Percentiles rank a stretch among this genome's conserved stretches.
phyloP scores from a whole-genome alignment of 2,329 filamentous ascomycete genomes.

The Colletotrichum falcatum region DNA sequence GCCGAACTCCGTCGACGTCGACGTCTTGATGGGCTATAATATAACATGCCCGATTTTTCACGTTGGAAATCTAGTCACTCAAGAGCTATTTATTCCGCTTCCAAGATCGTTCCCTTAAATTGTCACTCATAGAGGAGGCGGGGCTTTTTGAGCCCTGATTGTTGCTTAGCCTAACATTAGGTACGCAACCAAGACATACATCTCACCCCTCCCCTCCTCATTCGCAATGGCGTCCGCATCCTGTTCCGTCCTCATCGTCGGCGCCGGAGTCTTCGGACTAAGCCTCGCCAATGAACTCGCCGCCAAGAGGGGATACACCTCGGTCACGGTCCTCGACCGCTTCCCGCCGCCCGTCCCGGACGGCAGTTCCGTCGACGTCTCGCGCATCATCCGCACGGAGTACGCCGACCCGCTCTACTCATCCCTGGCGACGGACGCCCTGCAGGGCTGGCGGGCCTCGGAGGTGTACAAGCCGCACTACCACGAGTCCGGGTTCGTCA shows the following conservation, averaged over 20 bases:
- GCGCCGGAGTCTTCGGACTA: conserved; percentile 49
- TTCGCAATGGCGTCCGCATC: conserved; percentile 18
- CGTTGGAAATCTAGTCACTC: neutral
- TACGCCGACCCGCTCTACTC: conserved; percentile 76
- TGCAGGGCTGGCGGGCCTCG: conserved; percentile 43
- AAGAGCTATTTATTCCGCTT: neutral
- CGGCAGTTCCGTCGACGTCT: conserved; percentile 56
- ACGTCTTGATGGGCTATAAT: neutral
- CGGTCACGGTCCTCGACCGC: conserved; percentile 53
- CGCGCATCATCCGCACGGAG: conserved; percentile 61
- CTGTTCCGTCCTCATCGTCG: conserved; percentile 47
- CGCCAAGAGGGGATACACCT: conserved; percentile 45
- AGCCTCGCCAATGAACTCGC: conserved; percentile 46
- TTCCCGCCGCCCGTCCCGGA: conserved; percentile 52
- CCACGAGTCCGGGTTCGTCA: conserved; percentile 49
- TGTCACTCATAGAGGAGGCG: neutral
- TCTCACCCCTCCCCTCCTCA: neutral
- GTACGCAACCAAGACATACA: neutral
- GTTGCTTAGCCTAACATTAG: neutral
- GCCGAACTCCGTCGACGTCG: neutral
- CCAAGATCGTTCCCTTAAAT: neutral
- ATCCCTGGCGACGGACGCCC: conserved; percentile 52
- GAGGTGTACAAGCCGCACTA: conserved; percentile 47
- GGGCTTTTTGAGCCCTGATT: neutral
- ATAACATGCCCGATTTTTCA: neutral